phyloP scores from a whole-genome alignment of 202 grass and related monocot species.

The Carex sylvatica region DNA sequence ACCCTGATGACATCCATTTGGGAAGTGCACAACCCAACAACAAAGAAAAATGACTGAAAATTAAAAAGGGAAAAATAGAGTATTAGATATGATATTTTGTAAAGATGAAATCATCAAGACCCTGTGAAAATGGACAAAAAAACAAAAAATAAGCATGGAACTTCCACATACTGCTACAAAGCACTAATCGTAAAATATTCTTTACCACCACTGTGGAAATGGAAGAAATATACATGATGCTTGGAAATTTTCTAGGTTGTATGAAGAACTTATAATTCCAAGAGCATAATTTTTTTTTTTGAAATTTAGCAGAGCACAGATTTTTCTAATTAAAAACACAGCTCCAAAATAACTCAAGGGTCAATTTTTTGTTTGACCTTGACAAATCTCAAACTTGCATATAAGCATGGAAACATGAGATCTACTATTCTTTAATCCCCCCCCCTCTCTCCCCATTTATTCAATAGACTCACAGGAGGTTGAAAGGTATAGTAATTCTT shows the following conservation, averaged over 20 bases:
- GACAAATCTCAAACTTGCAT: conserved; percentile 10
- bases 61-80: background rate
- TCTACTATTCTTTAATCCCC: background rate
- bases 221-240: background rate
- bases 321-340: background rate
- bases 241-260: background rate
- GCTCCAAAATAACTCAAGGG: background rate
- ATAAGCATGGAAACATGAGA: conserved; percentile 1
- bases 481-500: background rate
- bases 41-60: conserved; percentile 88
- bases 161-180: background rate
- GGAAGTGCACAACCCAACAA: conserved; percentile 93
- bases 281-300: background rate
- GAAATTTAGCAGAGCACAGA: background rate
- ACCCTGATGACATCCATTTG: conserved; percentile 96
- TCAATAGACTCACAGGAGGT: background rate
- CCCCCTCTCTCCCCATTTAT: background rate
- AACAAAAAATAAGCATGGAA: background rate
- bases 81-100: background rate
- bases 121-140: background rate
- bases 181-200: background rate
- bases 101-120: conserved; percentile 15
- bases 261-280: background rate
- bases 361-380: background rate
- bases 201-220: background rate